These are phyloP conservation scores for Solanum microdontum DNA, from an alignment of 257 asterid genomes.

Conservation along the genomic window DNA sequence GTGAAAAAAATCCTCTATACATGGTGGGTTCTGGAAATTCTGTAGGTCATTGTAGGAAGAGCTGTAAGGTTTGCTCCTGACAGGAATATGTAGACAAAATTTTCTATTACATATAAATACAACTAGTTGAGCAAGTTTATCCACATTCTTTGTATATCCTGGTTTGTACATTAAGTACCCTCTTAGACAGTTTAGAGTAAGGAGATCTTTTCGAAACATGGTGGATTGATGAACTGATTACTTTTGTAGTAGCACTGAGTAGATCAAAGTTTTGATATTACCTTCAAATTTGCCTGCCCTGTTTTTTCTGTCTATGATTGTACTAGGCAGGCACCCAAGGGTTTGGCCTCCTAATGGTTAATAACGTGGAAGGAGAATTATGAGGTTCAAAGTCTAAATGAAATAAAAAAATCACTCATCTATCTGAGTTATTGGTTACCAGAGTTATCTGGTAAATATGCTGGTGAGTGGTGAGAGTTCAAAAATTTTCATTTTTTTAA, in stretches of 20 bases:
- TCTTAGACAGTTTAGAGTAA: not conserved
- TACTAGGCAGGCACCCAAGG: not conserved
- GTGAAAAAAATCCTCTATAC: slow-evolving; percentile 50
- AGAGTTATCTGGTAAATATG: not conserved
- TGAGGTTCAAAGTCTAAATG: not conserved
- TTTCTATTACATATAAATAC: not conserved
- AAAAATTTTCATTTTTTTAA: no score
- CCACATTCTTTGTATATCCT: not conserved
- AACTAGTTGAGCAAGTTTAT: not conserved
- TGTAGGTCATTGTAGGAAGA: slow-evolving; percentile 55
- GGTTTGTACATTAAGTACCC: not conserved
- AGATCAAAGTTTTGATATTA: not conserved
- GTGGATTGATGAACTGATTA: not conserved
- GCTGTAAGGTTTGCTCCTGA: slow-evolving; percentile 66
- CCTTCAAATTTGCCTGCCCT: not conserved
- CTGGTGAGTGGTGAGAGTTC: not conserved
- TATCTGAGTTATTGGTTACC: not conserved
- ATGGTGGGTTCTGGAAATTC: slow-evolving; percentile 41
- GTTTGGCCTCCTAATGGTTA: not conserved
- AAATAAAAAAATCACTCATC: not conserved
- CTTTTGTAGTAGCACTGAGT: not conserved
- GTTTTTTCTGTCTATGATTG: not conserved
- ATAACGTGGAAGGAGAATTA: not conserved
- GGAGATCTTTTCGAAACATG: not conserved
- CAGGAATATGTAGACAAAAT: not conserved